These are phyloP conservation scores for Brettanomyces nanus DNA, from an alignment of 805 yeast genomes.

Conservation along the genomic window DNA sequence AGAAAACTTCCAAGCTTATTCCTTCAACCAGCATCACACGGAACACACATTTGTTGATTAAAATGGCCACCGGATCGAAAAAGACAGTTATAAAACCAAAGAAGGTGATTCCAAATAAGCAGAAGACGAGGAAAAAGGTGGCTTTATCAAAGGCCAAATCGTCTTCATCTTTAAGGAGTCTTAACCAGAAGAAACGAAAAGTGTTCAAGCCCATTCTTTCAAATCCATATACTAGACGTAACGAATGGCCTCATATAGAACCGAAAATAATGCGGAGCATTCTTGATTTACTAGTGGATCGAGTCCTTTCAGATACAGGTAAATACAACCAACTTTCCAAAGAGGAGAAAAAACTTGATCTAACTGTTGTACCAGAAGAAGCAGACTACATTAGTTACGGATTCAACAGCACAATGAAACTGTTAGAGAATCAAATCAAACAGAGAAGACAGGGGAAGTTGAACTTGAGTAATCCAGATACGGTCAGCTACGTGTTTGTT, in stretches of 20 bases:
- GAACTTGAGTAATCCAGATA: slow-evolving; percentile 2
- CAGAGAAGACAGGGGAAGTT: slow-evolving; percentile 9
- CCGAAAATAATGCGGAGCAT: slow-evolving; percentile 25
- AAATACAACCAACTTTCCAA: slow-evolving; percentile 17
- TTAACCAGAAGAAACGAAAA: slow-evolving; percentile 36
- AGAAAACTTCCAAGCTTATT: too few species aligned
- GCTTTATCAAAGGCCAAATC: background rate
- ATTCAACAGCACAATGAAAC: slow-evolving; percentile 46
- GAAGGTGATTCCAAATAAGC: background rate
- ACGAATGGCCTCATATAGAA: slow-evolving; percentile 32
- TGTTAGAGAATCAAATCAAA: slow-evolving; percentile 36
- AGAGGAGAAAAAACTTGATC: slow-evolving; percentile 14
- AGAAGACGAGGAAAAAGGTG: background rate
- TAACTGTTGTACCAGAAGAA: slow-evolving; percentile 20
- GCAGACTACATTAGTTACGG: slow-evolving; percentile 31
- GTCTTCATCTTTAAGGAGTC: background rate
- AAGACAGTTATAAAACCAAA: too few species aligned
- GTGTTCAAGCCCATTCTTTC: slow-evolving; percentile 59
- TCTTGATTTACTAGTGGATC: slow-evolving; percentile 16
- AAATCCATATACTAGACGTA: slow-evolving; percentile 47
- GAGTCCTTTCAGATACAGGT: slow-evolving; percentile 6
- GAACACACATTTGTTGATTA: too few species aligned
- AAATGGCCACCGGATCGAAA: too few species aligned
- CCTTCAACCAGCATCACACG: too few species aligned
- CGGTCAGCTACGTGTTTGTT: slow-evolving; percentile 42